Percentiles rank a stretch among this genome's conserved stretches.
phyloP scores from a whole-genome alignment of 192 early-diverging fungal genomes.

The Phycomyces nitens region DNA sequence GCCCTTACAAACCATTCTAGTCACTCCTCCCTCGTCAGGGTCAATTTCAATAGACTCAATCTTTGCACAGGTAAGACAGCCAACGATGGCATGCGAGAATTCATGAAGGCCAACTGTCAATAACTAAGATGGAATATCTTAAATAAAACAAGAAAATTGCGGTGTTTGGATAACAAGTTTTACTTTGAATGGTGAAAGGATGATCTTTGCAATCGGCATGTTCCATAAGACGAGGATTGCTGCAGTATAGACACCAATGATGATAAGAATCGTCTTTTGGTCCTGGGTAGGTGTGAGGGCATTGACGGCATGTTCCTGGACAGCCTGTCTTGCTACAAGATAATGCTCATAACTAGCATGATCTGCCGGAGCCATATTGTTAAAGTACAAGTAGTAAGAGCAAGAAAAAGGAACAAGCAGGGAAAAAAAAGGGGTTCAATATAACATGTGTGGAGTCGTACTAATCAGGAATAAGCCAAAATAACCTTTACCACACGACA shows the following conservation, averaged over 20 bases:
- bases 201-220: slow-evolving; percentile 75
- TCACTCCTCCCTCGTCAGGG: slow-evolving; percentile 90
- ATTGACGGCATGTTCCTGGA: slow-evolving; percentile 17
- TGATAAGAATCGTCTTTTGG: slow-evolving; percentile 35
- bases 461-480: too few species aligned
- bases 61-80: slow-evolving; percentile 81
- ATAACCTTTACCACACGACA: too few species aligned
- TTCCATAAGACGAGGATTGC: slow-evolving; percentile 82
- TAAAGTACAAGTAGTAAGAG: slow-evolving; percentile 1
- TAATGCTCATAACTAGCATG: slow-evolving; percentile 25
- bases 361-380: slow-evolving; percentile 23
- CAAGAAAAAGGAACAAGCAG: too few species aligned
- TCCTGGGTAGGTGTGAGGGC: slow-evolving; percentile 33
- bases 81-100: slow-evolving; percentile 89
- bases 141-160: slow-evolving; percentile 4
- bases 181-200: slow-evolving; percentile 95
- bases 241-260: slow-evolving; percentile 63
- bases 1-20: slow-evolving; percentile 55
- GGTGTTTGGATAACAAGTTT: neutral
- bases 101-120: slow-evolving; percentile 93
- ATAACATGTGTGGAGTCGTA: too few species aligned
- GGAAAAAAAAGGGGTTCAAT: too few species aligned
- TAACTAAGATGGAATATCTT: slow-evolving; percentile 43
- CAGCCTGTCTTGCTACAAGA: slow-evolving; percentile 34
- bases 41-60: slow-evolving; percentile 88